Conservation (phyloP, 768 basidiomycete species). For the Hygrocybe punicea region DNA sequence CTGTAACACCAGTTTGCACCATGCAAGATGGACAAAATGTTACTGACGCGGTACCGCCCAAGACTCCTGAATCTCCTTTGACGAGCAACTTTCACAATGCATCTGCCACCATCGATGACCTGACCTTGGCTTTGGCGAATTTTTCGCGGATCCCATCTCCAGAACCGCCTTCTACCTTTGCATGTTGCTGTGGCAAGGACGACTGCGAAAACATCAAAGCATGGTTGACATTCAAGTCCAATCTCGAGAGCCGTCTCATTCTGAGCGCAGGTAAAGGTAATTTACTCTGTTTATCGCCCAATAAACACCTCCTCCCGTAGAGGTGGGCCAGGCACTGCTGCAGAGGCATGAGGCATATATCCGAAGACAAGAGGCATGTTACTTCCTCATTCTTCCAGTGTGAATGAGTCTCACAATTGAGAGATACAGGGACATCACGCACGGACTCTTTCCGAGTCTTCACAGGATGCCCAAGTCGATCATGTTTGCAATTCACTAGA, state of each 20-base stretch:
- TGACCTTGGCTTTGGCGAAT: conserved; percentile 67
- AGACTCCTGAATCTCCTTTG: conserved; percentile 50
- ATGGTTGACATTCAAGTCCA: conserved; percentile 63
- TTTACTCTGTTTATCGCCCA: conserved; percentile 4
- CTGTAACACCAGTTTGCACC: no score
- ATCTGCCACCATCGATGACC: conserved; percentile 69
- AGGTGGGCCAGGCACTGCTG: conserved; percentile 86
- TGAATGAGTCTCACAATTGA: not conserved
- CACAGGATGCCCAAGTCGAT: not conserved
- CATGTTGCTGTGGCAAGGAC: conserved; percentile 65
- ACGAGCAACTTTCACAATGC: conserved; percentile 51
- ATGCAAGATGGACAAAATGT: conserved; percentile 10
- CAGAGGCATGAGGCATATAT: conserved; percentile 86
- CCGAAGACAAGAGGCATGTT: conserved; percentile 60
- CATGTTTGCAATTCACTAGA: not conserved
- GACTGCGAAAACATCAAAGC: conserved; percentile 62
- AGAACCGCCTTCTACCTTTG: conserved; percentile 49
- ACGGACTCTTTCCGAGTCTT: not conserved
- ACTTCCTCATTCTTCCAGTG: not conserved
- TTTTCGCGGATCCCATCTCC: conserved; percentile 76
- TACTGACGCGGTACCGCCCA: conserved; percentile 32
- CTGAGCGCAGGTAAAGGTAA: conserved; percentile 75
- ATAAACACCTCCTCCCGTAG: conserved; percentile 38
- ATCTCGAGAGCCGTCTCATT: conserved; percentile 71
- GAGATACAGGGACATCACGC: conserved; percentile 2